Conservation (phyloP, 169 alveolate genomes). For the Plasmodium falciparum region DNA sequence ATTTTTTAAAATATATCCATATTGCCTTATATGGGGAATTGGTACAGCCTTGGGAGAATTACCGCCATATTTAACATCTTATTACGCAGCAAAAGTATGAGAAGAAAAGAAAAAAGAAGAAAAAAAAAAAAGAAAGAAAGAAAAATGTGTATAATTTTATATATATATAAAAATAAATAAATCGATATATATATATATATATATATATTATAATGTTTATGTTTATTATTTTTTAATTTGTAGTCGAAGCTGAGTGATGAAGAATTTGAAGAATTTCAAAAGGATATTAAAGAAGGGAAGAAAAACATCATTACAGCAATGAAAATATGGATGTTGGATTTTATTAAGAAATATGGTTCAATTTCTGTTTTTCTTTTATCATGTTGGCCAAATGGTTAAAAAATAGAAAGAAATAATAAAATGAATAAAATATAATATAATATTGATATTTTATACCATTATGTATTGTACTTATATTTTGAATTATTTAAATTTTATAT, state of each 20-base stretch:
- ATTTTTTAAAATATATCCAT: conserved; percentile 77
- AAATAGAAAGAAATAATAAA: no score
- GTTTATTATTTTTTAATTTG: conserved; percentile 13
- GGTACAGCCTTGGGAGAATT: conserved; percentile 97
- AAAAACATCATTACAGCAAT: conserved; percentile 78
- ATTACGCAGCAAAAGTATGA: conserved; percentile 90
- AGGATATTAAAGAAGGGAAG: conserved; percentile 71
- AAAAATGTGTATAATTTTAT: conserved; percentile 1
- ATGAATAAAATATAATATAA: neutral
- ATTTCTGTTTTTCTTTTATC: conserved; percentile 90
- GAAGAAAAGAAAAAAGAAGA: neutral
- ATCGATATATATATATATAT: neutral
- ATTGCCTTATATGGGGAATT: conserved; percentile 94
- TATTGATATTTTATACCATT: neutral
- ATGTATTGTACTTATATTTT: neutral
- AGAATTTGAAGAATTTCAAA: conserved; percentile 69
- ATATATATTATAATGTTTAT: conserved; percentile 6
- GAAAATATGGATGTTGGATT: conserved; percentile 84
- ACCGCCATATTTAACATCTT: conserved; percentile 96
- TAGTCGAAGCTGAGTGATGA: conserved; percentile 63
- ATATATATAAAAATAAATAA: conserved; percentile 1
- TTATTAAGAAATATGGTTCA: conserved; percentile 90
- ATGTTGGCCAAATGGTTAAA: conserved; percentile 90
- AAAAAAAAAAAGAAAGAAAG: conserved; percentile 6
- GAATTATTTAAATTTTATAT: neutral